Base-by-base conservation (phyloP, 2,329 filamentous ascomycete species). In the Trichoderma simmonsii region DNA sequence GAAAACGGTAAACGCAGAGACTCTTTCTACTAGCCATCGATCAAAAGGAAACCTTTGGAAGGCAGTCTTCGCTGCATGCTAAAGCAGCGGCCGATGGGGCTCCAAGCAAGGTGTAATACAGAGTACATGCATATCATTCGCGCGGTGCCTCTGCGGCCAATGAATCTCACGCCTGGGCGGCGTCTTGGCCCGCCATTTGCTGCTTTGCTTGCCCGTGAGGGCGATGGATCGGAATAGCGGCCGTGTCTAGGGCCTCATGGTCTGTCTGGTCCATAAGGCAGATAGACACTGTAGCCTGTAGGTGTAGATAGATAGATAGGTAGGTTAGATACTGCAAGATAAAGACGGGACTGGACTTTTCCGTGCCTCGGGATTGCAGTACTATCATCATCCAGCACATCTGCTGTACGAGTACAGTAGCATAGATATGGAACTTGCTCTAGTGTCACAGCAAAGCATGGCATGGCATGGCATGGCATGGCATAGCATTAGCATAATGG, bases 111-210 rank as follows among this genome's bases (percentile, higher is more conserved):
- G 39, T 43, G 36, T 39, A 39, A 39, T n/a, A 51, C 39, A 8
- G 43, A n/a, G 66, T 28, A 51, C 57, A 34, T 69, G 66, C 66
- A 69, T 60, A 68, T 51, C 56, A 48, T 48, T 60, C 67, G 67
- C 57, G 15, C 66, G 36, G 67, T 34, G 57, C 6, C 39, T 70
- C 67, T 36, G 68, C 68, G 68, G 60, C 68, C 68, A 71, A 71
- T 71, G 68, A 59, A 71, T 71, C 48, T 43, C 48, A 64, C 68
- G 30, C 18, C 60, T 64, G 68, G 65, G 68, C 68, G 9, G 68
- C 60, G 43, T 48, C 32, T 57, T 26, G 68, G 68, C 68, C 61
- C 28, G 26, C 68, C 48, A 71, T 71, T 71, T 71, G 68, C 60
- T 71, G 56, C 39, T 43, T n/a, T 43, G 39, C 39, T n/a, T 43